Percentiles rank a stretch among this genome's conserved stretches.
These are phyloP conservation scores for Peronospora farinosa DNA, from an alignment of 352 stramenopile species.

Conservation along the genomic window DNA sequence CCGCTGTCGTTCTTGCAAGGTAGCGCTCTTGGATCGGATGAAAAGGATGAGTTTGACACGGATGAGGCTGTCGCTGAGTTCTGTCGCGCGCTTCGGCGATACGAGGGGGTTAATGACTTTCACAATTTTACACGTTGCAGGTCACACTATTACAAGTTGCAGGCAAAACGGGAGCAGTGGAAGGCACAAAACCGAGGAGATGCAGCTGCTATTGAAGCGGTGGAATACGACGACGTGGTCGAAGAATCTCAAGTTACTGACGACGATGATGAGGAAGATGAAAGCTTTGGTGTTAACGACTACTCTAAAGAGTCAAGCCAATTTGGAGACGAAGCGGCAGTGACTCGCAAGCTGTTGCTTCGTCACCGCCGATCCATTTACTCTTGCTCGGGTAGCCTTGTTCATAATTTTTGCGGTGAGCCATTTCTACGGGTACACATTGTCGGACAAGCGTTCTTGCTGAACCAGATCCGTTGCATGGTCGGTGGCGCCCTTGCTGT, in stretches of 20 bases:
- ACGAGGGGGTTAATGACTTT: constrained; percentile 86
- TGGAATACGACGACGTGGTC: constrained; percentile 6
- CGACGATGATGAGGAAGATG: constrained; percentile 10
- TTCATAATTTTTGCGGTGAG: constrained; percentile 52
- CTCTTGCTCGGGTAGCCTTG: constrained; percentile 57
- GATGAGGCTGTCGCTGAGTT: constrained; percentile 43
- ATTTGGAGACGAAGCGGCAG: constrained; percentile 34
- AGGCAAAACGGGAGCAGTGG: constrained; percentile 35
- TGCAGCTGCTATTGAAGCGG: background rate
- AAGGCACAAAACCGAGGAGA: constrained; percentile 15
- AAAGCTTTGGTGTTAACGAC: constrained; percentile 15
- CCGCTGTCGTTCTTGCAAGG: constrained; percentile 66
- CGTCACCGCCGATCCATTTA: constrained; percentile 76
- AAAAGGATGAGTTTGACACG: constrained; percentile 24
- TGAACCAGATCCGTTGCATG: constrained; percentile 90
- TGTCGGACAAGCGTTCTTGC: constrained; percentile 75
- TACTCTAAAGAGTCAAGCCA: constrained; percentile 28
- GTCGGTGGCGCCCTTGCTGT: constrained; percentile 80
- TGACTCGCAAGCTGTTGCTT: constrained; percentile 47
- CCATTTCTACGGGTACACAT: constrained; percentile 74
- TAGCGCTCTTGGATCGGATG: constrained; percentile 28
- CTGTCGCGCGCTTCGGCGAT: constrained; percentile 44
- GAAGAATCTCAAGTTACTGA: constrained; percentile 10
- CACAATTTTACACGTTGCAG: constrained; percentile 88
- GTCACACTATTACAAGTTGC: constrained; percentile 68